Conservation (phyloP, 306 rosid genomes). For the Cercis canadensis region DNA sequence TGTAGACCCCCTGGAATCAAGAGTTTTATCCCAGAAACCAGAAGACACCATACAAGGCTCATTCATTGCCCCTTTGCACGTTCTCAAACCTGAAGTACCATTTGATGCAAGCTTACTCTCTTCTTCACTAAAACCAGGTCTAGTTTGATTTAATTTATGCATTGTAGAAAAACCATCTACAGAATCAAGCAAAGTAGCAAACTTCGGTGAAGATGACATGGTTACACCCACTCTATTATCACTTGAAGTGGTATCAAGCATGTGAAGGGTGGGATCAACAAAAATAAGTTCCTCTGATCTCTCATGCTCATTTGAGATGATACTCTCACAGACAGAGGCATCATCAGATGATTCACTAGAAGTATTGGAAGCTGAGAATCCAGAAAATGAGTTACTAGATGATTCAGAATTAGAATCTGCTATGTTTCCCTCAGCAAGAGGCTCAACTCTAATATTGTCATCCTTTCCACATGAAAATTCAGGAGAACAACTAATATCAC, state of each 20-base stretch:
- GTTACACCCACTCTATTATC: slow-evolving; percentile 43
- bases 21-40: slow-evolving; percentile 72
- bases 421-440: slow-evolving; percentile 46
- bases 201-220: slow-evolving; percentile 75
- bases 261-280: slow-evolving; percentile 52
- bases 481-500: slow-evolving; percentile 39
- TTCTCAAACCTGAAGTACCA: slow-evolving; percentile 39
- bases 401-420: slow-evolving; percentile 58
- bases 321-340: slow-evolving; percentile 72
- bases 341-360: slow-evolving; percentile 73
- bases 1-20: slow-evolving; percentile 41
- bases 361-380: slow-evolving; percentile 64
- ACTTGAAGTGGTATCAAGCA: slow-evolving; percentile 37
- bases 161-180: slow-evolving; percentile 49
- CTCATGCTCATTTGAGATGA: slow-evolving; percentile 62
- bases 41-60: slow-evolving; percentile 54
- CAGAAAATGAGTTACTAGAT: slow-evolving; percentile 77
- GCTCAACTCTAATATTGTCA: slow-evolving; percentile 48
- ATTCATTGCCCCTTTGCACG: slow-evolving; percentile 39
- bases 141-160: slow-evolving; percentile 46
- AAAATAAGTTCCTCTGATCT: slow-evolving; percentile 57
- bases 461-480: slow-evolving; percentile 47
- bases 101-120: slow-evolving; percentile 37
- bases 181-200: slow-evolving; percentile 75
- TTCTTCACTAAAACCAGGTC: slow-evolving; percentile 44